These are phyloP conservation scores for Aphanoascus verrucosus DNA, from an alignment of 2,329 filamentous ascomycete species.

Conservation along the genomic window DNA sequence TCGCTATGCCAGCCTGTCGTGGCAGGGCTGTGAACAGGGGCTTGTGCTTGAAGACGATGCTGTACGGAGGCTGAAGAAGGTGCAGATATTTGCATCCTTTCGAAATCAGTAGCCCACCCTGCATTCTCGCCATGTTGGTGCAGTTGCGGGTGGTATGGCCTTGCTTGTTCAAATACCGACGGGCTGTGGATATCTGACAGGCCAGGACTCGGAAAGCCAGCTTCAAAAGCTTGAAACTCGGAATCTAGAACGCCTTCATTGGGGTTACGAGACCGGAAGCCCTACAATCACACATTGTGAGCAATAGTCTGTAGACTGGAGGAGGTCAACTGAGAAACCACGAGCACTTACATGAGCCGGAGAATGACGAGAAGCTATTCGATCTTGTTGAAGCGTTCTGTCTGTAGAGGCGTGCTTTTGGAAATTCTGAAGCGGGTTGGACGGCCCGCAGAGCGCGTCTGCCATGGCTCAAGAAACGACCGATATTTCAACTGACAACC, in stretches of 20 bases:
- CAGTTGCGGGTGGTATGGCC: slow-evolving; percentile 18
- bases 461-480: slow-evolving; percentile 42
- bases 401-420: slow-evolving; percentile 59
- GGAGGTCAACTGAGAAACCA: background rate
- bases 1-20: slow-evolving; percentile 50
- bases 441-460: slow-evolving; percentile 61
- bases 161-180: slow-evolving; percentile 19
- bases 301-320: background rate
- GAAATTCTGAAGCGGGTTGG: slow-evolving; percentile 63
- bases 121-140: slow-evolving; percentile 19
- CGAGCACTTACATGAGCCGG: slow-evolving; percentile 42
- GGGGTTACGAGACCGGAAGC: slow-evolving; percentile 50
- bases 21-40: slow-evolving; percentile 22
- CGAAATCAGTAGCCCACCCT: slow-evolving; percentile 40
- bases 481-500: background rate
- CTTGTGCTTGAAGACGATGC: slow-evolving; percentile 36
- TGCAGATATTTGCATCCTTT: slow-evolving; percentile 34
- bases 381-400: slow-evolving; percentile 62
- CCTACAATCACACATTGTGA: slow-evolving; percentile 32
- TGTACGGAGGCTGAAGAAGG: slow-evolving; percentile 37
- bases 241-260: slow-evolving; percentile 49
- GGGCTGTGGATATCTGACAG: slow-evolving; percentile 26
- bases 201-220: slow-evolving; percentile 24
- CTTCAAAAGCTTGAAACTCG: slow-evolving; percentile 60
- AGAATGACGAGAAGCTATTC: slow-evolving; percentile 45